Conservation (phyloP, 148 eudicot genomes). For the Heliosperma pusillum region DNA sequence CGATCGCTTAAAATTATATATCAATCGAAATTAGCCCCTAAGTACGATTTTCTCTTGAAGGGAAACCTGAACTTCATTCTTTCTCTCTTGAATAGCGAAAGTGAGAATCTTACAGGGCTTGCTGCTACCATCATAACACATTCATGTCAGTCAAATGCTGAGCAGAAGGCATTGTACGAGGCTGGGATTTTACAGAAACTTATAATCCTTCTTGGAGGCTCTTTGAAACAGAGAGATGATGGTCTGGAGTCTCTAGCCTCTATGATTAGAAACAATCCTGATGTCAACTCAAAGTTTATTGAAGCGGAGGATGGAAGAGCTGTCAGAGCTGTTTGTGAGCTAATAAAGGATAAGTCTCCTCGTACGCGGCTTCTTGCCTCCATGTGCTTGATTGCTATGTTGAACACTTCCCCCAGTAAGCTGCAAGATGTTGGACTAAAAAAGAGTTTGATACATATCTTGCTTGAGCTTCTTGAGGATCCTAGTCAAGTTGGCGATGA, state of each 20-base stretch:
- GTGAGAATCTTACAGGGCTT: conserved; percentile 88
- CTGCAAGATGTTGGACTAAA: conserved; percentile 54
- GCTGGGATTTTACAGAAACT: conserved; percentile 80
- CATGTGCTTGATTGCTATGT: conserved; percentile 67
- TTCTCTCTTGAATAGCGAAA: conserved; percentile 67
- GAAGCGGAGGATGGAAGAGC: conserved; percentile 64
- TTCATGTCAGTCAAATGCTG: conserved; percentile 68
- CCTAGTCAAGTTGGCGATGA: conserved; percentile 98
- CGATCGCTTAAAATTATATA: conserved; percentile 91
- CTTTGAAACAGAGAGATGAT: conserved; percentile 82
- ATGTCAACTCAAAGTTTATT: conserved; percentile 50
- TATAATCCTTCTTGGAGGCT: conserved; percentile 62
- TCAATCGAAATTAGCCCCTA: conserved; percentile 90
- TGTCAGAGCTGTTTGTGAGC: conserved; percentile 54
- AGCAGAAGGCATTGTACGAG: conserved; percentile 67
- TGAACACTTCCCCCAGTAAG: conserved; percentile 56
- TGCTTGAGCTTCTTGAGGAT: conserved; percentile 91
- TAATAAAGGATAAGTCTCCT: conserved; percentile 63
- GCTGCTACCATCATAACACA: conserved; percentile 88
- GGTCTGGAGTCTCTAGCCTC: conserved; percentile 81
- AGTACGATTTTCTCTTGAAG: conserved; percentile 60
- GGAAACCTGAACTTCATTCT: conserved; percentile 66
- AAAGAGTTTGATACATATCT: conserved; percentile 51
- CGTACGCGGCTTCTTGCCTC: conserved; percentile 86
- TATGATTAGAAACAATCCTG: conserved; percentile 60